Evolutionary conservation across 192 early-diverging fungal genomes (phyloP).

Genomic region (Umbelopsis sp.): DNA sequence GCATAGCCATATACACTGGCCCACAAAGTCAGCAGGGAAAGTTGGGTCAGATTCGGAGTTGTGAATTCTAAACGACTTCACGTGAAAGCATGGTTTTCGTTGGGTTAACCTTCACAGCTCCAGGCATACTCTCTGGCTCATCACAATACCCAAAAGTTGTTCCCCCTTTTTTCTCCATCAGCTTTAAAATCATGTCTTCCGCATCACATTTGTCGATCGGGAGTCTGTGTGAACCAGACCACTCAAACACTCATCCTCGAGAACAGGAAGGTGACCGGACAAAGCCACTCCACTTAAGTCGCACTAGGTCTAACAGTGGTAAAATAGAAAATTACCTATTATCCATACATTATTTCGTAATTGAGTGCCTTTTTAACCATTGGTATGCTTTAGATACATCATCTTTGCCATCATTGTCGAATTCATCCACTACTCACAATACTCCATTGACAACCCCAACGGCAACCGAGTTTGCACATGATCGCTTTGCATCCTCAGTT

Average conservation of each 20-base stretch:
- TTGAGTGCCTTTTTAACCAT: neutral
- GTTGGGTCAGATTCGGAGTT: no score
- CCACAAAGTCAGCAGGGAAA: no score
- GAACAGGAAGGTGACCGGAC: neutral
- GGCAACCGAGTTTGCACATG: slow-evolving; percentile 9
- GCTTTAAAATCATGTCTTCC: neutral
- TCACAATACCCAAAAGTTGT: neutral
- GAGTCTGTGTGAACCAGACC: neutral
- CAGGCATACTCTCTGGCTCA: no score
- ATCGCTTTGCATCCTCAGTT: neutral
- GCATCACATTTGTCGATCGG: slow-evolving; percentile 5
- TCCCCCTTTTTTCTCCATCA: neutral
- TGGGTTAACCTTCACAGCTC: no score
- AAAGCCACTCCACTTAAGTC: neutral
- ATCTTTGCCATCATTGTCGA: slow-evolving; percentile 2
- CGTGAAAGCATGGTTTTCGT: no score
- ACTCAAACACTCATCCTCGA: neutral
- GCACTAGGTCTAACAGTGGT: slow-evolving; percentile 2
- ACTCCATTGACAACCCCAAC: slow-evolving; percentile 16
- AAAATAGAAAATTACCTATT: neutral
- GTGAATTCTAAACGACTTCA: no score
- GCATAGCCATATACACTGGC: no score
- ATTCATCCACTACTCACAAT: slow-evolving; percentile 10
- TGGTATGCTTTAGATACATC: neutral
- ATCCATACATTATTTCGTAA: neutral